phyloP scores from a whole-genome alignment of 352 stramenopile genomes.

The Phytophthora colocasiae region DNA sequence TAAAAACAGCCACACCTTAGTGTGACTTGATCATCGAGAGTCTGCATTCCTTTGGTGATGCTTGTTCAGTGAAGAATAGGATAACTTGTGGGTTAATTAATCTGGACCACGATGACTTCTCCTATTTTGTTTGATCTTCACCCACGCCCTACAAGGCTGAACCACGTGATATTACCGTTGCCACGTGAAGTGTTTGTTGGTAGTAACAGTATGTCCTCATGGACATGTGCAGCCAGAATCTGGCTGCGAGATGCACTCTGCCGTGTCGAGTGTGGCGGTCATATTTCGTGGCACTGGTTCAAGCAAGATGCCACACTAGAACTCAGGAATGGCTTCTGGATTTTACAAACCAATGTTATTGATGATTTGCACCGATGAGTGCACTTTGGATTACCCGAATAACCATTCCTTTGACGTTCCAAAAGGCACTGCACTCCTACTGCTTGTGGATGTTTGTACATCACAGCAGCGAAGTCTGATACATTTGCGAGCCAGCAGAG shows the following conservation, averaged over 20 bases:
- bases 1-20: background rate
- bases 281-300: background rate
- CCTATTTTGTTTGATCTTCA: background rate
- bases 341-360: constrained; percentile 6
- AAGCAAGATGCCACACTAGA: background rate
- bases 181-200: background rate
- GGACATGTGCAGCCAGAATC: background rate
- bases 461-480: too few species aligned
- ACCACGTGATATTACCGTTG: background rate
- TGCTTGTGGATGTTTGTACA: too few species aligned
- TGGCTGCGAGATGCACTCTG: background rate
- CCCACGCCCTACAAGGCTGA: background rate
- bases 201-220: background rate
- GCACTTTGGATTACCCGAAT: too few species aligned
- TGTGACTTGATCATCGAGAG: too few species aligned
- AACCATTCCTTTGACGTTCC: too few species aligned
- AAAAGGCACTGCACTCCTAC: too few species aligned
- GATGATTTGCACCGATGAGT: too few species aligned
- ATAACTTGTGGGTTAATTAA: background rate
- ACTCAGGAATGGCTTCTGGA: background rate
- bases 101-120: background rate
- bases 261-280: background rate
- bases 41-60: too few species aligned
- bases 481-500: too few species aligned
- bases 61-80: background rate